Base-by-base conservation (phyloP, 2,329 filamentous ascomycete genomes). In the Anthostomella pinea region DNA sequence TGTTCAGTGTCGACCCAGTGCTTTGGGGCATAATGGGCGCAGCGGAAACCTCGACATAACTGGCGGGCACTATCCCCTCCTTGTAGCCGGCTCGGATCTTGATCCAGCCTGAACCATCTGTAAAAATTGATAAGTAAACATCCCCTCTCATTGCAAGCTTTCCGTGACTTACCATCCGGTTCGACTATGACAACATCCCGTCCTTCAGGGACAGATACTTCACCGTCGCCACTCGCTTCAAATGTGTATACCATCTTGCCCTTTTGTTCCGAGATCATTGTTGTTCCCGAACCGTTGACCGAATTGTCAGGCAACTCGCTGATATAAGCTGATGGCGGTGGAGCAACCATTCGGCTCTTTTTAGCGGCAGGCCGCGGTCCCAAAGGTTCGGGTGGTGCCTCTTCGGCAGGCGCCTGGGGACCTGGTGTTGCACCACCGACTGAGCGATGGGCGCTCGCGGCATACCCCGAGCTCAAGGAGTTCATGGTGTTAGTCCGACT, bases 161-260 rank as follows among this genome's bases (percentile, higher is more conserved):
- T 15, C 21, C 21, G 38, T 43, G 40, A 70, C 81, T 70, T 77
- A 95, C 89, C 88, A 66, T 98, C 94, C 13, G 87, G 79, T 58
- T 96, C 90, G 4, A 96, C 54, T 28, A 97, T 74, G 0, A 70
- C 68, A 19, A 98, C 75, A 7, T 94, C 84, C 35, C 81, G 77
- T 9, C 87, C 89, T 50, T 95, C 91, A 4, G 79, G 66, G 1
- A 95, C 81, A 1, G 79, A 82, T 10, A 97, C 64, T 61, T 98
- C 93, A 6, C 88, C 91, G 0, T 86, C 81, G 2, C 83, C 85
- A 35, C 73, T 83, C 7, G 83, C 85, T 46, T 94, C 83, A 54
- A 96, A 98, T 0, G 77, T 53, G 58, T 96, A 98, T 1, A 96
- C 52, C 90, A 97, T 95, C 64, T 83, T 94, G 30, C 86, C 91